These are phyloP conservation scores for Vaccinium corymbosum DNA, from an alignment of 148 eudicot genomes.

Conservation along the genomic window DNA sequence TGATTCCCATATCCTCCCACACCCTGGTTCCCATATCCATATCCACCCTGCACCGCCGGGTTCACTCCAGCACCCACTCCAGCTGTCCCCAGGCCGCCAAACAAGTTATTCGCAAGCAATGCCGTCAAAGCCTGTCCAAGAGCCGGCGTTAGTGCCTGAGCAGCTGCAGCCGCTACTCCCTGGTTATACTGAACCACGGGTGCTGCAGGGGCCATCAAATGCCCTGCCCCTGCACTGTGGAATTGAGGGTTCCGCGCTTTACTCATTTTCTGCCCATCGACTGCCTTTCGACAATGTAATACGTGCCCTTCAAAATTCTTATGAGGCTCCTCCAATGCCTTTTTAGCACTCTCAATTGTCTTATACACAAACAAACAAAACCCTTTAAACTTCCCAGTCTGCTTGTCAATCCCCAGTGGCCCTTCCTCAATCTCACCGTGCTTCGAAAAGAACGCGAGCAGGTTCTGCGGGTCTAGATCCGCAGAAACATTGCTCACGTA, in stretches of 20 bases:
- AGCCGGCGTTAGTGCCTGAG: neutral
- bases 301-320: slow-evolving; percentile 75
- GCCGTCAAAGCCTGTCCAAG: slow-evolving; percentile 10
- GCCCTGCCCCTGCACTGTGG: neutral
- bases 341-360: slow-evolving; percentile 57
- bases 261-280: slow-evolving; percentile 71
- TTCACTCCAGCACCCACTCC: neutral
- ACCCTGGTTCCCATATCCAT: slow-evolving; percentile 5
- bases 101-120: slow-evolving; percentile 5
- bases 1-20: slow-evolving; percentile 14
- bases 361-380: slow-evolving; percentile 80
- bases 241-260: neutral
- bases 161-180: neutral
- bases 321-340: slow-evolving; percentile 84
- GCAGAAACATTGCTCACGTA: slow-evolving; percentile 83
- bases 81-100: slow-evolving; percentile 1
- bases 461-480: slow-evolving; percentile 57
- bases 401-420: slow-evolving; percentile 81
- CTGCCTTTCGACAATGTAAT: slow-evolving; percentile 65
- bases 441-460: slow-evolving; percentile 49
- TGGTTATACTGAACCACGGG: neutral
- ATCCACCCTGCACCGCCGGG: slow-evolving; percentile 1
- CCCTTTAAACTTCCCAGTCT: slow-evolving; percentile 77
- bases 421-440: slow-evolving; percentile 97
- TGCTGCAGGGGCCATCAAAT: neutral